phyloP scores from a whole-genome alignment of 345 rosid species.

The Eucalyptus globulus region DNA sequence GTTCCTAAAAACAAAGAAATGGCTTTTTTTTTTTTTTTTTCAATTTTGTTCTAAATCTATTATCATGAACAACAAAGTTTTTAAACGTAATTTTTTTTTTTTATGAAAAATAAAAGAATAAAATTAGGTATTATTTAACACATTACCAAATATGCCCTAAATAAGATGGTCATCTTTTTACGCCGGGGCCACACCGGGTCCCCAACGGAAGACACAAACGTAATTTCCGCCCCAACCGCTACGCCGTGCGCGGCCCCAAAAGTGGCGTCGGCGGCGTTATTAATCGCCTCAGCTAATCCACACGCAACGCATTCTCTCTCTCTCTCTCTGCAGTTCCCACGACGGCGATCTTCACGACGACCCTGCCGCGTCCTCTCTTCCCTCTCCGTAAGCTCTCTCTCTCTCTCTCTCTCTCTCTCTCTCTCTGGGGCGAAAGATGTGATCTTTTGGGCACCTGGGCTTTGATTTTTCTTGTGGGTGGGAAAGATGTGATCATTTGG shows the following conservation, averaged over 20 bases:
- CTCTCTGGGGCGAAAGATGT: not conserved
- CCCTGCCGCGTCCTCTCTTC: not conserved
- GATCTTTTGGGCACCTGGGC: not conserved
- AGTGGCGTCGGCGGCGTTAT: not conserved
- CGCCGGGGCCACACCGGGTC: not conserved
- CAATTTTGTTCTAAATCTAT: too few species aligned
- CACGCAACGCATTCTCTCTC: not conserved
- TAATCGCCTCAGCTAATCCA: not conserved
- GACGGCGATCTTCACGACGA: not conserved
- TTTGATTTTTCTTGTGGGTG: not conserved
- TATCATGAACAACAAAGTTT: rapidly evolving
- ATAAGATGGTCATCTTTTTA: not conserved
- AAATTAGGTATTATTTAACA: too few species aligned
- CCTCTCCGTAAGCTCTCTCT: not conserved
- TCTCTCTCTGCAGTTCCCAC: not conserved
- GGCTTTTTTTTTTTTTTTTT: rapidly evolving
- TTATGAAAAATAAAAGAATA: too few species aligned
- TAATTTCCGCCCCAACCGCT: not conserved
- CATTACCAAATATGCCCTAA: not conserved
- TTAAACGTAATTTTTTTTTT: rapidly evolving
- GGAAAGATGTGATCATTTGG: not conserved
- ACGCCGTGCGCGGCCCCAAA: not conserved
- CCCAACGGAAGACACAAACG: not conserved
- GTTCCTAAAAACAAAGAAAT: too few species aligned
- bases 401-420: not conserved